Evolutionary conservation across 257 asterid genomes (phyloP), one percentile per base, ranked within the genome.

Genomic region (Lycium barbarum): DNA sequence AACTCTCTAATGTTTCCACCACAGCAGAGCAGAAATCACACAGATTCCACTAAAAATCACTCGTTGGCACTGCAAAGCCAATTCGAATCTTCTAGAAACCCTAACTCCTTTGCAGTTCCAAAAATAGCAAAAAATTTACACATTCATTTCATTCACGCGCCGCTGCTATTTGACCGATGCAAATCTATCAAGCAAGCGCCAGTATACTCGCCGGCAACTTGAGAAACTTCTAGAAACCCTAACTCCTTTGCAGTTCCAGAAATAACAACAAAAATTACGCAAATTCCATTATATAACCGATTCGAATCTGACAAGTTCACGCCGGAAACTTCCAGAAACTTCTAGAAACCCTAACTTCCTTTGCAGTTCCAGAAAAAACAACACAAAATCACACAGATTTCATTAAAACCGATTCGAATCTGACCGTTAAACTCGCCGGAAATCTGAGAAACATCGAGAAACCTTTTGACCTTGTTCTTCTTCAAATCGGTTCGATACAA

Each of bases 401-500:
- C 86, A 85, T 82, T 68, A 89, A 87, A 40, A 88, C 54, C 45
- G 79, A 76, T 54, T 78, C 79, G 88, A 84, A 90, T 47, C 65
- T 7, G 33, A 47, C 67, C 63, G 82, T 62, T 76, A 15, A 36
- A 49, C 33, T 58, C 59, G 38, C 86, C 90, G 84, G 86, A 47
- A 89, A 86, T 80, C 81, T 80, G 85, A 84, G 57, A 62, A 90
- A 87, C 59, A 81, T 59, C 85, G 61, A 86, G 86, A 83, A 88
- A 80, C 88, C 5, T 86, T 86, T 66, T 26, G 85, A 89, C 86
- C 90, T 84, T 90, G 86, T 91, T 84, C n/a, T 20, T 73, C 61
- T 26, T 26, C 33, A 17, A 51, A 14, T 76, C 86, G 66, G 86
- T 87, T 91, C 94, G 90, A 92, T 92, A 70, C 70, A 83, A 38